A percentile compares a stretch with the other conserved stretches of the same genome.
Conservation (phyloP, 257 asterid genomes). For the Paraleonurus japonicus region DNA sequence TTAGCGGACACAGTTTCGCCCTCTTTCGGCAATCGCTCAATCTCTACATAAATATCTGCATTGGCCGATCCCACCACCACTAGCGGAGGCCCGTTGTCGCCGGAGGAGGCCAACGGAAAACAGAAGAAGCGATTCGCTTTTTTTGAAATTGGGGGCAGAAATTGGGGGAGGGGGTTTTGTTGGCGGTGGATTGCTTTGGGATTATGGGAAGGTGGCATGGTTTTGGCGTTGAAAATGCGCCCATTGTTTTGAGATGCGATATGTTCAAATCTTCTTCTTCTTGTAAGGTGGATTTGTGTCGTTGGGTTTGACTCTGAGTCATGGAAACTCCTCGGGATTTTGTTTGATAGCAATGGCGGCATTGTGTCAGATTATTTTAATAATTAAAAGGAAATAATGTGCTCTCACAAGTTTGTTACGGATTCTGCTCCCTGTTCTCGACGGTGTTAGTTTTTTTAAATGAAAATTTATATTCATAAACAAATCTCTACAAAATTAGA, state of each 20-base stretch:
- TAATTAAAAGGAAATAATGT: not conserved
- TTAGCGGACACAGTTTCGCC: conserved; percentile 89
- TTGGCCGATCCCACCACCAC: conserved; percentile 98
- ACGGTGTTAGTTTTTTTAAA: no score
- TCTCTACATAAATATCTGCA: conserved; percentile 88
- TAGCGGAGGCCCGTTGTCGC: conserved; percentile 48
- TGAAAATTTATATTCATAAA: no score
- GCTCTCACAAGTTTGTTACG: not conserved
- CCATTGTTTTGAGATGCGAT: conserved; percentile 30
- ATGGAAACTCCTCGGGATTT: not conserved
- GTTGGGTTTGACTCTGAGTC: conserved; percentile 21
- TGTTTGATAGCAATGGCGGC: conserved; percentile 16
- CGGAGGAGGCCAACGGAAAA: conserved; percentile 37
- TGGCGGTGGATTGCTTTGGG: conserved; percentile 20
- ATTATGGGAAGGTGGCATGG: conserved; percentile 34
- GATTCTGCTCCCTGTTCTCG: no score
- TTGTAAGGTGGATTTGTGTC: not conserved
- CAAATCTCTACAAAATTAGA: no score
- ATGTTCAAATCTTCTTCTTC: not conserved
- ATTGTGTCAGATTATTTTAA: not conserved
- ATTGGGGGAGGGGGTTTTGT: conserved; percentile 20
- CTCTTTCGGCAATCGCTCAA: conserved; percentile 75
- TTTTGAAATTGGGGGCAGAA: conserved; percentile 34
- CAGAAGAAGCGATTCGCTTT: conserved; percentile 45
- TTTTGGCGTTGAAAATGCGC: conserved; percentile 43